These are phyloP conservation scores for Candolleomyces aberdarensis DNA, from an alignment of 768 basidiomycete species.

Conservation along the genomic window DNA sequence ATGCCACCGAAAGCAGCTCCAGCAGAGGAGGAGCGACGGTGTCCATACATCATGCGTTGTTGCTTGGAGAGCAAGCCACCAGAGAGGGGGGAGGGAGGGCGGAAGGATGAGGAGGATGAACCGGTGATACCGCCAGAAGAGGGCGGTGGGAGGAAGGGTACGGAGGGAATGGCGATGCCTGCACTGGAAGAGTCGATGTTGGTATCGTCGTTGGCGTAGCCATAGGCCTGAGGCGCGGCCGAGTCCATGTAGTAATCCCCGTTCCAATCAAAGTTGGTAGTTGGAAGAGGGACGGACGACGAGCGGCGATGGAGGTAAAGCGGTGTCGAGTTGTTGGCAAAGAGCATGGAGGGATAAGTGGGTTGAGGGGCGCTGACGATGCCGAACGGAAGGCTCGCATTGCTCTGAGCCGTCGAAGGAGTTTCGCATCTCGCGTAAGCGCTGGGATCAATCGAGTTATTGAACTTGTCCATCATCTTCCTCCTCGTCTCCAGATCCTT, in stretches of 20 bases:
- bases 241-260: not conserved
- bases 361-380: constrained; percentile 13
- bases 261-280: constrained; percentile 11
- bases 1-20: constrained; percentile 14
- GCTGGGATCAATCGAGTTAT: not conserved
- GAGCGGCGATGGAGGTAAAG: constrained; percentile 48
- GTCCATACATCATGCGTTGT: constrained; percentile 13
- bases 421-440: not conserved
- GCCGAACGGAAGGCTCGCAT: constrained; percentile 10
- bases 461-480: constrained; percentile 9
- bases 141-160: constrained; percentile 39
- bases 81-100: constrained; percentile 5
- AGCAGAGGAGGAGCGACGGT: constrained; percentile 13
- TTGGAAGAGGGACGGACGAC: constrained; percentile 62
- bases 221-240: not conserved
- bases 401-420: constrained; percentile 9
- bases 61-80: constrained; percentile 6
- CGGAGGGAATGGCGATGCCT: constrained; percentile 39
- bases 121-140: constrained; percentile 17
- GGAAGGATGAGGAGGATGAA: constrained; percentile 11
- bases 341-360: constrained; percentile 8
- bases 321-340: constrained; percentile 9
- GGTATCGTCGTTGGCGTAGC: not conserved
- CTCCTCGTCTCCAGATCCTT: constrained; percentile 45
- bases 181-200: not conserved